Conservation (phyloP, 768 basidiomycete species). For the Hemileccinum rubropunctum region DNA sequence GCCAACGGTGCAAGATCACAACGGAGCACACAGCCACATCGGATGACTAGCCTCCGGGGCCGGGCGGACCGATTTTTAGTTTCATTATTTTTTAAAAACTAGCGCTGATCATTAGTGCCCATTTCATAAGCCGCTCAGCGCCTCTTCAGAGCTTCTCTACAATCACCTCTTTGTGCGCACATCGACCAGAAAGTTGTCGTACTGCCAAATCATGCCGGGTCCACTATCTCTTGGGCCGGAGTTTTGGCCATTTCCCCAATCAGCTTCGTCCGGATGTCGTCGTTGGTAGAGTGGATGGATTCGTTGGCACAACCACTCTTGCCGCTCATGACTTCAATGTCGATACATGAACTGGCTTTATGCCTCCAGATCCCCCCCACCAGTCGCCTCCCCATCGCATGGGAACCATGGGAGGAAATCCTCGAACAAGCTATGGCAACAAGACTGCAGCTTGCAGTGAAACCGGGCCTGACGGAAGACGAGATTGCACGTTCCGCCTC, state of each 20-base stretch:
- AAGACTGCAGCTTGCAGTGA: slow-evolving; percentile 56
- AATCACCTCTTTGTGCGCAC: no score
- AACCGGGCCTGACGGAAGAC: slow-evolving; percentile 34
- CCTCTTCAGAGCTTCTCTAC: no score
- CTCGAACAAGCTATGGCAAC: slow-evolving; percentile 48
- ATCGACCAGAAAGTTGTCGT: no score
- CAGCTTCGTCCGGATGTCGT: slow-evolving; percentile 34
- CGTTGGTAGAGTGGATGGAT: slow-evolving; percentile 20
- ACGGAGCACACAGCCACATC: neutral
- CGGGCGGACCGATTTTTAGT: no score
- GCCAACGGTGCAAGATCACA: no score
- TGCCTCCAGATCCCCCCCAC: slow-evolving; percentile 79
- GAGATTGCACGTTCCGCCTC: slow-evolving; percentile 42
- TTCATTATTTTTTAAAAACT: no score
- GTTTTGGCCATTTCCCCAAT: slow-evolving; percentile 36
- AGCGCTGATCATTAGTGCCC: no score
- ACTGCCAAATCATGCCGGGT: slow-evolving; percentile 8
- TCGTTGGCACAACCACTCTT: slow-evolving; percentile 57
- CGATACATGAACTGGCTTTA: slow-evolving; percentile 86
- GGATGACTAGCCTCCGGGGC: neutral
- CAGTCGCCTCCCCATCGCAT: slow-evolving; percentile 54
- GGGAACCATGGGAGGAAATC: slow-evolving; percentile 70
- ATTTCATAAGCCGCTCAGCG: no score
- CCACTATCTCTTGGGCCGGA: slow-evolving; percentile 16
- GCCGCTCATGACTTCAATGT: slow-evolving; percentile 91